A percentile compares a stretch with the other conserved stretches of the same genome.
Conservation (phyloP, 148 eudicot genomes). For the Rhododendron griersonianum region DNA sequence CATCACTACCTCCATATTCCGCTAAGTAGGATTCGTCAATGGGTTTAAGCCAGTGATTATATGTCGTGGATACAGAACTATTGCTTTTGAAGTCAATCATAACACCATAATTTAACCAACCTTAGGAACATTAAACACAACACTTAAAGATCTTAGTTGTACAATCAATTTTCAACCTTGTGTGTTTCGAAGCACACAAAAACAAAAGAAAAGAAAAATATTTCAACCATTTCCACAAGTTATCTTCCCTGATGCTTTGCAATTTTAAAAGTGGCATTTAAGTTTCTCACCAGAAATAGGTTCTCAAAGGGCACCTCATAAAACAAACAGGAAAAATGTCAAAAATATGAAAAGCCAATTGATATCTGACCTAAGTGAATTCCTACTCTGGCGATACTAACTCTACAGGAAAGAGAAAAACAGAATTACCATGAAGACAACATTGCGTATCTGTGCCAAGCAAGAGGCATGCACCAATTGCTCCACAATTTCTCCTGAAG, state of each 20-base stretch:
- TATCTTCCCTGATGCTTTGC: neutral
- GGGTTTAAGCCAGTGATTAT: neutral
- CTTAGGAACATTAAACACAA: neutral
- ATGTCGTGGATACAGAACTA: neutral
- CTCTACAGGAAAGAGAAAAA: neutral
- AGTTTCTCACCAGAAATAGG: neutral
- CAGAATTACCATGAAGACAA: constrained; percentile 14
- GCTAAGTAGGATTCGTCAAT: neutral
- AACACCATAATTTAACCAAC: neutral
- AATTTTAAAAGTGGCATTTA: neutral
- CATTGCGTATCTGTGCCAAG: constrained; percentile 57
- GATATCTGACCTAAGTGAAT: neutral
- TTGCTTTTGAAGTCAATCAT: neutral
- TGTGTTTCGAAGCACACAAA: neutral
- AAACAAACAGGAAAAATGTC: neutral
- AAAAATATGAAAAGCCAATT: neutral
- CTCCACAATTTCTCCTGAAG: constrained; percentile 91
- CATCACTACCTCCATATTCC: neutral
- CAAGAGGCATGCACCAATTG: constrained; percentile 90
- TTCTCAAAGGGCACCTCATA: neutral
- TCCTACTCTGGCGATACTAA: neutral
- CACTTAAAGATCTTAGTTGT: neutral
- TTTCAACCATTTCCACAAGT: neutral
- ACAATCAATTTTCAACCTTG: neutral
- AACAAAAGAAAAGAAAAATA: neutral